A percentile compares a stretch with the other conserved stretches of the same genome.
phyloP scores from a whole-genome alignment of 352 stramenopile genomes.

The Aphanomyces stellatus region DNA sequence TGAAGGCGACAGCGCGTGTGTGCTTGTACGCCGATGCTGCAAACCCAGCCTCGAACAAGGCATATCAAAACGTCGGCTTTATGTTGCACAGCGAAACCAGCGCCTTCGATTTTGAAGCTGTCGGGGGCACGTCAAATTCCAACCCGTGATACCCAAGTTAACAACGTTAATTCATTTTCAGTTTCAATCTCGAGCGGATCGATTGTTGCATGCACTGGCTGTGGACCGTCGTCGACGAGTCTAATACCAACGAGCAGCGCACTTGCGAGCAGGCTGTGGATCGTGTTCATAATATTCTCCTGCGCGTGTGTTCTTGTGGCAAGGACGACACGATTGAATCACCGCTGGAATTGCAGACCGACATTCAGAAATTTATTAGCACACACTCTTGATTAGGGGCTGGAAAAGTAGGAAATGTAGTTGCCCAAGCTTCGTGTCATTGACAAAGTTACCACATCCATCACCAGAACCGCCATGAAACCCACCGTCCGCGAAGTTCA shows the following conservation, averaged over 20 bases:
- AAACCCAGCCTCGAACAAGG: constrained; percentile 15
- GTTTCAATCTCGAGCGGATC: background rate
- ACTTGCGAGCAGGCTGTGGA: background rate
- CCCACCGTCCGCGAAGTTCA: background rate
- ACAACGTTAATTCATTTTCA: background rate
- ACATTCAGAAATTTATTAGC: too few relatives aligned
- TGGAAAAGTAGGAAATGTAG: too few relatives aligned
- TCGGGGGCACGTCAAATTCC: background rate
- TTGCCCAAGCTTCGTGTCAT: too few relatives aligned
- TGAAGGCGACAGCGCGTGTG: too few relatives aligned
- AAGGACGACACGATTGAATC: too few relatives aligned
- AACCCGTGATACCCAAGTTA: too few relatives aligned
- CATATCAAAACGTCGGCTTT: constrained; percentile 10
- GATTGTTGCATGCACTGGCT: background rate
- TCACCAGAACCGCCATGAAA: background rate
- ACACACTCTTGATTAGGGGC: too few relatives aligned
- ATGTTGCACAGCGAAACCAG: background rate
- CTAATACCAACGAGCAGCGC: background rate
- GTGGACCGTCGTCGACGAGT: background rate
- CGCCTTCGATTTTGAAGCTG: too few relatives aligned
- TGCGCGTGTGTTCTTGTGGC: too few relatives aligned
- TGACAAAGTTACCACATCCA: too few relatives aligned
- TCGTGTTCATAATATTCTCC: too few relatives aligned
- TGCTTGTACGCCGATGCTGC: constrained; percentile 1
- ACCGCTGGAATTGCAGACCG: too few relatives aligned